A percentile compares a stretch with the other conserved stretches of the same genome.
These are phyloP conservation scores for Ceriops zippeliana DNA, from an alignment of 345 rosid species.

Conservation along the genomic window DNA sequence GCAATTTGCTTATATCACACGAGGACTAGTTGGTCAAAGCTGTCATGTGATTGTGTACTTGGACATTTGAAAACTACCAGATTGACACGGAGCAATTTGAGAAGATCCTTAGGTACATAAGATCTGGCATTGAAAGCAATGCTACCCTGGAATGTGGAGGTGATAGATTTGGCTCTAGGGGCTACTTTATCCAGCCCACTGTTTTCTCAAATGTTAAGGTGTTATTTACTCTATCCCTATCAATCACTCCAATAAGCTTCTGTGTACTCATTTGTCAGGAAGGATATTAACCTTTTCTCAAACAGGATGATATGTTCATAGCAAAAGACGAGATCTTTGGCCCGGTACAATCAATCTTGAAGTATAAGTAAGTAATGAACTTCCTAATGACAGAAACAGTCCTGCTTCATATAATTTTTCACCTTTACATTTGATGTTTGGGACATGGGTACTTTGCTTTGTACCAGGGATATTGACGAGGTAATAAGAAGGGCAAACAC, in stretches of 20 bases:
- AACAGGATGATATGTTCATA: conserved; percentile 88
- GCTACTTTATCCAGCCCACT: conserved; percentile 85
- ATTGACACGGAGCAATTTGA: conserved; percentile 67
- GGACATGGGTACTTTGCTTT: not conserved
- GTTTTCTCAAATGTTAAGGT: conserved; percentile 92
- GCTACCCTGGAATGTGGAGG: conserved; percentile 94
- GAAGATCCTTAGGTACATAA: conserved; percentile 73
- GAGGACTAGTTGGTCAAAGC: not conserved
- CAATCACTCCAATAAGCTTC: not conserved
- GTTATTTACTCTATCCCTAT: not conserved
- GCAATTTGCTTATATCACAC: not conserved
- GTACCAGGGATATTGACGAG: conserved; percentile 62
- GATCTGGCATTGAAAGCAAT: conserved; percentile 66
- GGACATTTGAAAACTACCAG: conserved; percentile 23
- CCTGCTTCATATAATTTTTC: too few relatives aligned
- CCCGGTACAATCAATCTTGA: conserved; percentile 82
- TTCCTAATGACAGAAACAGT: too few relatives aligned
- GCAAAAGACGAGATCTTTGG: conserved; percentile 93
- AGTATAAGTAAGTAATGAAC: conserved; percentile 60
- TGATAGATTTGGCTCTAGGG: conserved; percentile 59
- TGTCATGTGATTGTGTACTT: too few relatives aligned
- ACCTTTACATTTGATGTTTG: too few relatives aligned
- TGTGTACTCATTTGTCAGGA: too few relatives aligned
- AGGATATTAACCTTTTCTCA: not conserved
- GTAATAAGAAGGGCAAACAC: conserved; percentile 68